A percentile compares a stretch with the other conserved stretches of the same genome.
phyloP scores from a whole-genome alignment of 2,329 filamentous ascomycete genomes.

The Xylariaceae sp. region DNA sequence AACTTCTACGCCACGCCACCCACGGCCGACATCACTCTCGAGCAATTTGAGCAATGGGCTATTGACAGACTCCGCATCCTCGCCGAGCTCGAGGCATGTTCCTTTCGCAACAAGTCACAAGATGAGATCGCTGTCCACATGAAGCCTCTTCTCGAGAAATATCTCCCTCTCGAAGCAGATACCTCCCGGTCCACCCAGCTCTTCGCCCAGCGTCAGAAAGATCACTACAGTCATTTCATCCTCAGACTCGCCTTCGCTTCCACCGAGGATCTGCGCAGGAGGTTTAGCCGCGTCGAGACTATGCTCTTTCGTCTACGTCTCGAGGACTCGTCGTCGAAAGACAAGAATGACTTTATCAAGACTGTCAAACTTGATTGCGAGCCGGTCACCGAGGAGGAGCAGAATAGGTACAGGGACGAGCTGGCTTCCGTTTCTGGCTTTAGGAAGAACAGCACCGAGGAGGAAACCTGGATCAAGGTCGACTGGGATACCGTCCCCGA shows the following conservation, averaged over 20 bases:
- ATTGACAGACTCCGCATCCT: constrained; percentile 85
- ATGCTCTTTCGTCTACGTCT: constrained; percentile 85
- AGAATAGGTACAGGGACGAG: constrained; percentile 56
- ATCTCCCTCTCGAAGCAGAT: constrained; percentile 29
- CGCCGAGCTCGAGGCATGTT: constrained; percentile 87
- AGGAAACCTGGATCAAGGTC: constrained; percentile 92
- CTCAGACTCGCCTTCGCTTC: constrained; percentile 86
- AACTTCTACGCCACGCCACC: constrained; percentile 90
- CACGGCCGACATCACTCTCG: constrained; percentile 89
- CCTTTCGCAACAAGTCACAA: constrained; percentile 85
- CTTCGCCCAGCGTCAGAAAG: constrained; percentile 76
- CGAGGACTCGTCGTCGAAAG: constrained; percentile 67
- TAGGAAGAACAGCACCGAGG: constrained; percentile 51
- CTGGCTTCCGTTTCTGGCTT: constrained; percentile 48
- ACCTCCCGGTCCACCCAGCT: constrained; percentile 43
- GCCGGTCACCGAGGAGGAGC: constrained; percentile 74
- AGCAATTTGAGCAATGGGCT: constrained; percentile 98
- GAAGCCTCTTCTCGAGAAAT: constrained; percentile 78
- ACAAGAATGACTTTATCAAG: constrained; percentile 72
- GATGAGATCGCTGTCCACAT: constrained; percentile 81
- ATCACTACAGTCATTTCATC: constrained; percentile 98
- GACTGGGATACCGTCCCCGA: constrained; percentile 94
- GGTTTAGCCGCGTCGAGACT: constrained; percentile 83
- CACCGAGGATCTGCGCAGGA: constrained; percentile 82
- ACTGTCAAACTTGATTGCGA: constrained; percentile 82